These are phyloP conservation scores for Dioscorea alata DNA, from an alignment of 106 monocot genomes.

Conservation along the genomic window DNA sequence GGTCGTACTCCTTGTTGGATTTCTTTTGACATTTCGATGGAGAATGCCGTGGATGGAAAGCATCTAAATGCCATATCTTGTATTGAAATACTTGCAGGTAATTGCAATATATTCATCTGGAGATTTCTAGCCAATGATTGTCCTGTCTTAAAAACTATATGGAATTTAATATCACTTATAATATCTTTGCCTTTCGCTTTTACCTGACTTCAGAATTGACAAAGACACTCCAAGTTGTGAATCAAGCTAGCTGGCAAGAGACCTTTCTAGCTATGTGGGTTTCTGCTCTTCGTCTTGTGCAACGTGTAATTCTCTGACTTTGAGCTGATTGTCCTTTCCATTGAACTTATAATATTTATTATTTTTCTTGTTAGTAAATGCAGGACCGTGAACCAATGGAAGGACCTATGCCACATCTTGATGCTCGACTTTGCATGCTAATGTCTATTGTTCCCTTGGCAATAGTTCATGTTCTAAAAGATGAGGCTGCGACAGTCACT, in stretches of 20 bases:
- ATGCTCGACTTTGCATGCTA: constrained; percentile 80
- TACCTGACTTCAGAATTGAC: constrained; percentile 46
- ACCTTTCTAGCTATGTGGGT: constrained; percentile 93
- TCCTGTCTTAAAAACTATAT: too few species aligned
- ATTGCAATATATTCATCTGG: background rate
- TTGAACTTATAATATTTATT: constrained; percentile 5
- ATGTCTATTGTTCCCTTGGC: constrained; percentile 75
- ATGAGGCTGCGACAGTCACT: constrained; percentile 18
- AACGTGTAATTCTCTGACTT: constrained; percentile 41
- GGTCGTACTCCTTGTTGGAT: constrained; percentile 64
- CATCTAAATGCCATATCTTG: constrained; percentile 65
- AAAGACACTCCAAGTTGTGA: constrained; percentile 68
- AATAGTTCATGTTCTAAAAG: constrained; percentile 50
- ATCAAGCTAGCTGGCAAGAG: constrained; percentile 93
- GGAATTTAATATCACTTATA: background rate
- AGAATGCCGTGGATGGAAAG: constrained; percentile 83
- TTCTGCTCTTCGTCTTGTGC: constrained; percentile 76
- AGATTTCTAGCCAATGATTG: background rate
- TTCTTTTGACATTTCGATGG: constrained; percentile 80
- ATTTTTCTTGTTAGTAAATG: background rate
- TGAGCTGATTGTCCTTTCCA: background rate
- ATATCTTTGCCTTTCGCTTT: background rate
- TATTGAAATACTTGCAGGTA: constrained; percentile 76
- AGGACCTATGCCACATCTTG: constrained; percentile 84
- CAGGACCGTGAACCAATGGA: constrained; percentile 74